Evolutionary conservation across 179 eudicot genomes (phyloP).

Genomic region (Sideroxylon spinosum): DNA sequence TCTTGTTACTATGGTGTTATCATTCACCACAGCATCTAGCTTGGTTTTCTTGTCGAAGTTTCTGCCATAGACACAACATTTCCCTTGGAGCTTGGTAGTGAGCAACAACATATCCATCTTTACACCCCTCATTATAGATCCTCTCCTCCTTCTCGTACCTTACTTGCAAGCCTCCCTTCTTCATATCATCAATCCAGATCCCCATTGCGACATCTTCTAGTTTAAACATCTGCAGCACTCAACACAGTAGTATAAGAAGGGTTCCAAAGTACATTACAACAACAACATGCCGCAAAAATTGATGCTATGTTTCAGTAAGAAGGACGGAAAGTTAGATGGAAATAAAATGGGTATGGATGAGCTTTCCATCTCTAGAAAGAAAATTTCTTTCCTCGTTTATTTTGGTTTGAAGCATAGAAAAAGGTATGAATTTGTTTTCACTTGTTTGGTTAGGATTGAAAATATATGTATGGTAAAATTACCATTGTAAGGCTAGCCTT

Average conservation of each 20-base stretch:
- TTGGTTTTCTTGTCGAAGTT: slow-evolving; percentile 60
- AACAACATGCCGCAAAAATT: neutral
- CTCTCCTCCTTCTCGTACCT: slow-evolving; percentile 63
- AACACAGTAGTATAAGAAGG: neutral
- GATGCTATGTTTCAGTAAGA: too few species aligned
- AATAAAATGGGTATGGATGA: too few species aligned
- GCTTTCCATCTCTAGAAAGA: too few species aligned
- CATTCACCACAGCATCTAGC: slow-evolving; percentile 60
- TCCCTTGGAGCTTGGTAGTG: slow-evolving; percentile 92
- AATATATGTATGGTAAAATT: too few species aligned
- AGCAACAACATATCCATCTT: slow-evolving; percentile 70
- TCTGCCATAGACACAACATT: slow-evolving; percentile 89
- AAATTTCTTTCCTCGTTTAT: too few species aligned
- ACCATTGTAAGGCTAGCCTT: too few species aligned
- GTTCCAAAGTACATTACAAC: neutral
- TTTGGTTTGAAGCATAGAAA: too few species aligned
- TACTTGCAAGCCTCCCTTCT: slow-evolving; percentile 60
- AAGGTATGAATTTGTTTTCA: too few species aligned
- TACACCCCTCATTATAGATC: slow-evolving; percentile 65
- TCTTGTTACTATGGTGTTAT: neutral
- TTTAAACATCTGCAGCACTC: slow-evolving; percentile 66
- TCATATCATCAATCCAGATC: slow-evolving; percentile 78
- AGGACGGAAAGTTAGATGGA: too few species aligned
- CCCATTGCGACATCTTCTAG: slow-evolving; percentile 99
- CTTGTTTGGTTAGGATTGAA: too few species aligned